phyloP scores from a whole-genome alignment of 257 asterid genomes.

The Solanum appendiculatum region DNA sequence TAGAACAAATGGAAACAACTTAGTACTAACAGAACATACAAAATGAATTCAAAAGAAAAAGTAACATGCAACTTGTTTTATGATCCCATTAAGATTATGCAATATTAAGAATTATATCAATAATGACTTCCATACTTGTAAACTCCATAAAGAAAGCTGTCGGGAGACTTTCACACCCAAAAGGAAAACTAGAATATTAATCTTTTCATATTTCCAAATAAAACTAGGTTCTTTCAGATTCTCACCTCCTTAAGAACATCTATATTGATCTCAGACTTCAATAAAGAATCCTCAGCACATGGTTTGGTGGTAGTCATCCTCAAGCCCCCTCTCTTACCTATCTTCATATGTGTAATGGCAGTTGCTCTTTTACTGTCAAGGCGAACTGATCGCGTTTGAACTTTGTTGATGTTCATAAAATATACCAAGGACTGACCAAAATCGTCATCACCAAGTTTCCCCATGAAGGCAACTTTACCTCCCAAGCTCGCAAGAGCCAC shows the following conservation, averaged over 20 bases:
- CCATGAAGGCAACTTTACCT: constrained; percentile 96
- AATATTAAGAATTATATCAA: background rate
- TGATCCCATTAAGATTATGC: background rate
- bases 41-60: background rate
- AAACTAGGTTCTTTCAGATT: background rate
- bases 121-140: background rate
- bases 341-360: constrained; percentile 60
- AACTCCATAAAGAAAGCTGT: background rate
- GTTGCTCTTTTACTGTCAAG: constrained; percentile 52
- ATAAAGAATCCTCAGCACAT: constrained; percentile 79
- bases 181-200: background rate
- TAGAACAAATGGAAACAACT: background rate
- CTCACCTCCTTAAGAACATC: constrained; percentile 90
- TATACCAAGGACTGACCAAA: constrained; percentile 72
- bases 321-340: constrained; percentile 67
- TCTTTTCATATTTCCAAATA: background rate
- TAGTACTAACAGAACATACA: background rate
- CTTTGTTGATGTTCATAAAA: constrained; percentile 48
- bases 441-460: constrained; percentile 80
- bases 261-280: constrained; percentile 64
- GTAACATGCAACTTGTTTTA: background rate
- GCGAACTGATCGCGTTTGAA: constrained; percentile 72
- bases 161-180: background rate
- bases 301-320: constrained; percentile 51
- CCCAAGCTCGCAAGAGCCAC: constrained; percentile 85